Evolutionary conservation across 495 filamentous ascomycete genomes (phyloP).

Genomic region (Daldinia decipiens): DNA sequence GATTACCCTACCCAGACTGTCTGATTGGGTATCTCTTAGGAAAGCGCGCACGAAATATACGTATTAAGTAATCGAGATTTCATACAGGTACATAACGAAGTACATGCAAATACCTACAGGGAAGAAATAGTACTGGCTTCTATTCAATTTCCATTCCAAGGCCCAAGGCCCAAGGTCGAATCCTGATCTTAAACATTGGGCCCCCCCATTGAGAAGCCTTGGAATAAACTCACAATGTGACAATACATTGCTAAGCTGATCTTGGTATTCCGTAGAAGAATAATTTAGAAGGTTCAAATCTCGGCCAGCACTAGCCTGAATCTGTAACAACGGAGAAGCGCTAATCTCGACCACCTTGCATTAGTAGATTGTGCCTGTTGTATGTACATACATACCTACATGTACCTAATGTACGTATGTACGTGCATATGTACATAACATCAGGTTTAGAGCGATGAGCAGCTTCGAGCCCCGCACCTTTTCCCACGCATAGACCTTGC

Average conservation of each 20-base stretch:
- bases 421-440: constrained; percentile 8
- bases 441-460: neutral
- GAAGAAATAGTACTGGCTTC: constrained; percentile 4
- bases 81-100: neutral
- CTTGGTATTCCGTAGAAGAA: neutral
- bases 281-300: constrained; percentile 7
- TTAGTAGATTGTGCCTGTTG: constrained; percentile 24
- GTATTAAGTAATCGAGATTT: neutral
- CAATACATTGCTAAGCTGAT: neutral
- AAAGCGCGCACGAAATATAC: constrained; percentile 2
- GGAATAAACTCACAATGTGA: neutral
- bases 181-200: neutral
- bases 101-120: neutral
- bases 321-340: constrained; percentile 35
- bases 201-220: neutral
- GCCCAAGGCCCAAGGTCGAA: neutral
- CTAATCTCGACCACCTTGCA: constrained; percentile 37
- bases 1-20: constrained; percentile 34
- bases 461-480: constrained; percentile 17
- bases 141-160: neutral
- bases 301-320: constrained; percentile 15
- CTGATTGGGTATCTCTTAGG: constrained; percentile 8
- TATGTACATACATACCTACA: constrained; percentile 1
- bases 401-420: constrained; percentile 8
- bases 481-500: constrained; percentile 1